Percentiles rank a stretch among this genome's conserved stretches.
Conservation (phyloP, 768 basidiomycete species). For the Polyporus arcularius region DNA sequence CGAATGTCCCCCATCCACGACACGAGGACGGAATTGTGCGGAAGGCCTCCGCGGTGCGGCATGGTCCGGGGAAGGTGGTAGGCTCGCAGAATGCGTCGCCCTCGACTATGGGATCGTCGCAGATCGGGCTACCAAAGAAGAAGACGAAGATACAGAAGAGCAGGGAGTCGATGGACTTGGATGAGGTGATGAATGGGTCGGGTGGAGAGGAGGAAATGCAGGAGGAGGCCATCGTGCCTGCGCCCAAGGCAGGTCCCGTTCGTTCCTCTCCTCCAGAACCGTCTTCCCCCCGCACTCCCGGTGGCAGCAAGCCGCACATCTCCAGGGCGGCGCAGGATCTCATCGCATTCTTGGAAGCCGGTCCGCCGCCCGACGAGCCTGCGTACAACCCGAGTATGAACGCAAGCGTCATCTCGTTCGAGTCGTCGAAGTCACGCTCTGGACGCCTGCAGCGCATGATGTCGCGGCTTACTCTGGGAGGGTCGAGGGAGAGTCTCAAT, state of each 20-base stretch:
- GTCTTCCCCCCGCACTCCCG: constrained; percentile 8
- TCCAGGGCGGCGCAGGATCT: constrained; percentile 51
- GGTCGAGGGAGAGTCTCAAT: constrained; percentile 36
- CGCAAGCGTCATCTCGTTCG: constrained; percentile 45
- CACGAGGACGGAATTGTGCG: constrained; percentile 15
- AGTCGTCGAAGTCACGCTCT: constrained; percentile 38
- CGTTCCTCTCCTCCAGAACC: constrained; percentile 6
- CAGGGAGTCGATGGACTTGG: constrained; percentile 71
- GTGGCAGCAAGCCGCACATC: constrained; percentile 31
- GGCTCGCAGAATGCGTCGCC: constrained; percentile 16
- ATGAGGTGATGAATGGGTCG: constrained; percentile 71
- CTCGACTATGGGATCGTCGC: not conserved
- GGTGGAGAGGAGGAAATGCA: constrained; percentile 53
- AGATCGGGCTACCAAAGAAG: constrained; percentile 42
- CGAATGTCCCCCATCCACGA: constrained; percentile 23
- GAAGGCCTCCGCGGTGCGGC: not conserved
- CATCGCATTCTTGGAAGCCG: constrained; percentile 59
- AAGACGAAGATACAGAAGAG: constrained; percentile 56
- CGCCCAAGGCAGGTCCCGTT: too few relatives aligned
- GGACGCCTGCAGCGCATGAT: constrained; percentile 82
- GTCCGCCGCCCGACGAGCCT: constrained; percentile 51
- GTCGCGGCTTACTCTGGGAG: constrained; percentile 59
- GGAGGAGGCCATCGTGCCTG: too few relatives aligned
- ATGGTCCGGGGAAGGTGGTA: not conserved
- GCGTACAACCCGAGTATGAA: constrained; percentile 29